Base-by-base conservation (phyloP, 441 rosid genomes). In the Eruca vesicaria region DNA sequence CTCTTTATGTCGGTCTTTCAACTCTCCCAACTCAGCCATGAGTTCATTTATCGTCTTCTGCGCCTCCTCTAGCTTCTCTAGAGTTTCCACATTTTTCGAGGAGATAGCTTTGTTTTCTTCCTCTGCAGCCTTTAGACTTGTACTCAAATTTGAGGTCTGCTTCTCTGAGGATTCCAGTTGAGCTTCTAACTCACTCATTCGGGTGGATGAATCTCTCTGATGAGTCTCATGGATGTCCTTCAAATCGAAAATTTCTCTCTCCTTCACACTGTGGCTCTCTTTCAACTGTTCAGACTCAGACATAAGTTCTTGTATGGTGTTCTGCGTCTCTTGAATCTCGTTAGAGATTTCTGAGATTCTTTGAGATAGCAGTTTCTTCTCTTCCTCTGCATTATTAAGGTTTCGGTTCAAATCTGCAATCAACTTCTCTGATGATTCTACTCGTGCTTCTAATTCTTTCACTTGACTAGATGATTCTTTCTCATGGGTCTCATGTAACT, bases 31-130 rank as follows among this genome's bases (percentile, higher is more conserved):
- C 75, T 86, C 89, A 66, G 75, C 72, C 66, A 19, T 71, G 73
- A 86, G 85, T 32, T 77, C 79, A 57, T 87, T 72, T 58, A 82
- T 68, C 7, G 67, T 73, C 45, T 80, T 81, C 61, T 76, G 88
- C 16, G 90, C 87, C 68, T 75, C 79, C 74, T 82, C 84, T 55
- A 88, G 83, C 79, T 87, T 88, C 77, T 59, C 79, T 52, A 84
- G 75, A 77, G 83, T 82, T 75, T 82, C 89, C 6, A 86, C 81
- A 71, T 83, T 69, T 74, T 81, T 82, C 6, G 69, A 79, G 35
- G 84, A 81, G 66, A 90, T 78, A 66, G 90, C 82, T 43, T 80
- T 78, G 58, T 89, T 92, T 74, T 89, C 97, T 68, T 84, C 92
- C 74, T 23, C 77, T 2, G 83, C 66, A 56, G 85, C 83, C 71